Evolutionary conservation across 2,329 filamentous ascomycete genomes (phyloP).

Genomic region (Monilinia aucupariae): DNA sequence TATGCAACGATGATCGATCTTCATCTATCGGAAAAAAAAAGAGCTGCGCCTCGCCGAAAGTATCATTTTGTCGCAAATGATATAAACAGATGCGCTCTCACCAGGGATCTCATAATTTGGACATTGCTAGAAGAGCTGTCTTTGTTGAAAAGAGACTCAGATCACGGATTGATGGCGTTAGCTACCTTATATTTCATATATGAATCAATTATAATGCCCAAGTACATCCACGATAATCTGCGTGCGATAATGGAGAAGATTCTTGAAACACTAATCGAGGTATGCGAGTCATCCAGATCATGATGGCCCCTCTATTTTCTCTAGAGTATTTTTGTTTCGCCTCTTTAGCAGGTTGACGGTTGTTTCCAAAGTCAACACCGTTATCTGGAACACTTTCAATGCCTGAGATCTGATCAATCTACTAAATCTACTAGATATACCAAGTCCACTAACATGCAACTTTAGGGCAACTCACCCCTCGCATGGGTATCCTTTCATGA

Average conservation of each 20-base stretch:
- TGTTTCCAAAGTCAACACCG: not conserved
- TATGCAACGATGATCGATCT: conserved; percentile 16
- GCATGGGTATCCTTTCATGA: not conserved
- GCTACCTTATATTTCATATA: conserved; percentile 18
- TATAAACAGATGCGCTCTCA: conserved; percentile 17
- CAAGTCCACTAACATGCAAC: no score
- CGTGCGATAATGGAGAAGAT: not conserved
- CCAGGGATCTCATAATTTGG: conserved; percentile 17
- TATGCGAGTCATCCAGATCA: not conserved
- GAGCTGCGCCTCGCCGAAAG: not conserved
- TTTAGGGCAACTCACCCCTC: not conserved
- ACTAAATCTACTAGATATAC: not conserved
- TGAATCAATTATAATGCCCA: conserved; percentile 17
- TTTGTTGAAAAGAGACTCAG: not conserved
- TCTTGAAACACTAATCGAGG: not conserved
- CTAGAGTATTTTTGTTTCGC: not conserved
- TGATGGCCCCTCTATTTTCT: not conserved
- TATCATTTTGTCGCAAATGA: conserved; percentile 23
- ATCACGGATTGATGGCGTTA: conserved; percentile 3
- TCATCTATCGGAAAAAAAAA: not conserved
- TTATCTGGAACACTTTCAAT: no score
- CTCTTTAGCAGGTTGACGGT: not conserved
- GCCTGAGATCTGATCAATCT: not conserved
- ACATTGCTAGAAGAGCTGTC: conserved; percentile 17
- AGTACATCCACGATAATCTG: conserved; percentile 17